phyloP scores from a whole-genome alignment of 169 alveolate species.

The Cryptosporidium muris region DNA sequence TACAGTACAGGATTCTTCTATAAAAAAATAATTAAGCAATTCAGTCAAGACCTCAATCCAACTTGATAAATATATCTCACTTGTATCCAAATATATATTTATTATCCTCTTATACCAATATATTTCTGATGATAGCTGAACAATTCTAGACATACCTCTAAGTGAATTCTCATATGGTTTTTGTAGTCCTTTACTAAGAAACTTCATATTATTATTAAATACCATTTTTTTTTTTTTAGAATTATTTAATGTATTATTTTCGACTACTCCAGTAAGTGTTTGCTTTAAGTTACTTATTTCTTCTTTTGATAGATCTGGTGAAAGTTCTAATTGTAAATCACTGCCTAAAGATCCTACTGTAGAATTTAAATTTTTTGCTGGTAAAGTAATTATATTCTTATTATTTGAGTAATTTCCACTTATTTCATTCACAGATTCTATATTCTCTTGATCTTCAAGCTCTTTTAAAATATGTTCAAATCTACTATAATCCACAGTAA shows the following conservation, averaged over 20 bases:
- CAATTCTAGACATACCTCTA: conserved; percentile 39
- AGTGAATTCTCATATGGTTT: conserved; percentile 6
- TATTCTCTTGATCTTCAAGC: conserved; percentile 29
- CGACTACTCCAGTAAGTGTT: background rate
- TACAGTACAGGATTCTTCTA: background rate
- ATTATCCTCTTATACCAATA: conserved; percentile 60
- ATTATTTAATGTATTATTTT: conserved; percentile 5
- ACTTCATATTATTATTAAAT: conserved; percentile 15
- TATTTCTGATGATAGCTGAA: conserved; percentile 61
- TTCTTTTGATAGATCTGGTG: conserved; percentile 65
- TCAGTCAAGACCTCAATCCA: conserved; percentile 20
- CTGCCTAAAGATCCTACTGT: conserved; percentile 5
- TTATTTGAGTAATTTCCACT: background rate
- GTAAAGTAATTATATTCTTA: conserved; percentile 42
- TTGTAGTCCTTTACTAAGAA: background rate
- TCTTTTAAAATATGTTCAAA: conserved; percentile 43
- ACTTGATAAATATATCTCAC: background rate
- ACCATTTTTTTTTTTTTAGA: conserved; percentile 2
- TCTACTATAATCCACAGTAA: conserved; percentile 56
- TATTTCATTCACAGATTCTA: conserved; percentile 4
- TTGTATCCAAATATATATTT: conserved; percentile 38
- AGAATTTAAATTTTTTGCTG: conserved; percentile 1
- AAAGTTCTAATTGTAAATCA: conserved; percentile 46
- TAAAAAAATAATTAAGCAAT: background rate
- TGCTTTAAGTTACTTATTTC: conserved; percentile 46